Evolutionary conservation across 192 early-diverging fungal genomes (phyloP), one percentile per base, ranked within the genome.

Genomic region (Chytriomyces confervae): DNA sequence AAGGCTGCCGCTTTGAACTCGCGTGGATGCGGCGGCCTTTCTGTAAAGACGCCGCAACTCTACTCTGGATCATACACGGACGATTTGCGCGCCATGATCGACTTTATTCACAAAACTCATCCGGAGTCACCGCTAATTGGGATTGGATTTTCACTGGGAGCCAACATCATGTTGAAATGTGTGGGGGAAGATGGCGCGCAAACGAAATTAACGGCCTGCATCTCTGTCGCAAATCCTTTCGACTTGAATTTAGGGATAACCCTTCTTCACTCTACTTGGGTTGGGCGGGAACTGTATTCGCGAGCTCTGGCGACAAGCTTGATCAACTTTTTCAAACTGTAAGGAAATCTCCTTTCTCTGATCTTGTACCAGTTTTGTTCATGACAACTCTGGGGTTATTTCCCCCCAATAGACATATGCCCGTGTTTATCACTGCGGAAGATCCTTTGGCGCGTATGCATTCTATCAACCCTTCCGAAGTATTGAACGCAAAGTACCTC

Each of bases 81-180:
- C 0, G 97, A 99, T 86, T 50, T 92, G 13, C 85, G 91, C 46
- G 44, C 23, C 24, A 76, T 76, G 74, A 50, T 76, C 11, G 13
- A 16, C 47, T 64, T 50, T n/a, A 76, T 76, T n/a, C 78, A 87
- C 64, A 75, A 92, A 13, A 82, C 75, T 27, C 81, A 90, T 50
- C 90, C 94, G 2, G 71, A 83, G 43, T 88, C 93, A 29, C 87
- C 91, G 23, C 69, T 97, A 50, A 83, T 95, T 67, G 94, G 90
- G n/a, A 82, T 95, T 67, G 97, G 97, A 4, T 99, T 94, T 81
- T 95, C 93, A 48, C 86, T 99, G 63, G 97, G 97, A 29, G 89
- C 95, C 24, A 99, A 99, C 79, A 88, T 99, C 51, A 74, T 99
- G 48, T 91, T 91, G 68, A 99, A 97, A 86, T 94, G 91, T 53